Conservation (phyloP, 2,329 filamentous ascomycete genomes). For the Bimuria novae-zelandiae region DNA sequence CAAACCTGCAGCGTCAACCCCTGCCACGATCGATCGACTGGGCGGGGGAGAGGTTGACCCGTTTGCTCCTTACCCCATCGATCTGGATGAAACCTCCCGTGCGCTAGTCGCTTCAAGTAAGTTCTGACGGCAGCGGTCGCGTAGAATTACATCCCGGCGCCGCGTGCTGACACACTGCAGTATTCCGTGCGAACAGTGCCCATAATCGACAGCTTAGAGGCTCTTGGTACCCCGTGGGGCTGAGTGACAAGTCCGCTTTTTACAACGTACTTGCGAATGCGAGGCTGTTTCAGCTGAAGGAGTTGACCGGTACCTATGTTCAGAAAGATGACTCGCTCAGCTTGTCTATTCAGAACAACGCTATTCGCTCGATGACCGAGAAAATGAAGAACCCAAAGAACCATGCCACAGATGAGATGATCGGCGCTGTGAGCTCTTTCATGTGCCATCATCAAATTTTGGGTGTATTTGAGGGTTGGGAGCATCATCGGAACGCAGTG, state of each 20-base stretch:
- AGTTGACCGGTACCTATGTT: conserved; percentile 23
- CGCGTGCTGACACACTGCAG: conserved; percentile 23
- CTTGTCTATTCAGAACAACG: conserved; percentile 28
- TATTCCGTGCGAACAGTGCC: conserved; percentile 26
- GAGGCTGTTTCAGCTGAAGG: conserved; percentile 30
- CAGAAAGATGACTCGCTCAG: conserved; percentile 27
- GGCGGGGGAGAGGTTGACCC: conserved; percentile 31
- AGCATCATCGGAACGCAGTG: conserved; percentile 30
- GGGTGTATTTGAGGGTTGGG: conserved; percentile 27
- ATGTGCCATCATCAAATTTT: conserved; percentile 28
- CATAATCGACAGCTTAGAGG: conserved; percentile 31
- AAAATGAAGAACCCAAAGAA: conserved; percentile 26
- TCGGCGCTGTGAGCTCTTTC: conserved; percentile 27
- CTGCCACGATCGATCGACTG: conserved; percentile 22
- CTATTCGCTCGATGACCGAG: conserved; percentile 22
- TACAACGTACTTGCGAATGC: conserved; percentile 35
- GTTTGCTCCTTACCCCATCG: conserved; percentile 31
- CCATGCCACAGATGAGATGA: conserved; percentile 27
- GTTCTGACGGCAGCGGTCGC: conserved; percentile 7
- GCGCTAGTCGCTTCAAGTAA: conserved; percentile 31
- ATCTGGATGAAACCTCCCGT: conserved; percentile 28
- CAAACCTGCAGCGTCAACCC: conserved; percentile 10
- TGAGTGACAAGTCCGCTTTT: conserved; percentile 27
- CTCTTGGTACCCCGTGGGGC: conserved; percentile 33
- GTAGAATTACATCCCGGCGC: background rate